Base-by-base conservation (phyloP, 139 green algal genomes). In the Yamagishiella unicocca region DNA sequence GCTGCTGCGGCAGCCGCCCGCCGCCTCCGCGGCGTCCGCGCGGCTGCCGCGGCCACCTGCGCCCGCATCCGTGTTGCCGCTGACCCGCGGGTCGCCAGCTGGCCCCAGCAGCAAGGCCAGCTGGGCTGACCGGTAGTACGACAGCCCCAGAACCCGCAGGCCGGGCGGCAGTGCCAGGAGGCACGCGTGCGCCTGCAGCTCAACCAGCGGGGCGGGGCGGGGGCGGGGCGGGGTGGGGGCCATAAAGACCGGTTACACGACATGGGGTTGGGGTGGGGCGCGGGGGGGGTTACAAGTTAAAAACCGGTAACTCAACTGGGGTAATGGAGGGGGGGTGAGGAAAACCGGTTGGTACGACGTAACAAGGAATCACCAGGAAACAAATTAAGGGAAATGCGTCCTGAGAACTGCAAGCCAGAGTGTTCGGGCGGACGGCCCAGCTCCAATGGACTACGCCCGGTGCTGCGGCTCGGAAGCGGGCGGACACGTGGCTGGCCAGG, bases 101-200 rank as follows among this genome's bases (percentile, higher is more conserved):
- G 82, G 55, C 37, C 33, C 72, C 27, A 83, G 55, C 71, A 88
- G 54, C 58, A 88, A 55, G 29, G 72, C 70, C 71, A 88, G 71
- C n/a, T 82, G 72, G 0, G 35, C 61, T 0, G 62, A 53, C 14
- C 71, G 71, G 75, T 89, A 89, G 62, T 33, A 70, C 5, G 76
- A 62, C 35, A 85, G 1, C 31, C 71, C 64, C 29, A 82, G 45
- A 17, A 82, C 46, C 45, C 24, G 38, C n/a, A 53, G 27, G 1
- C 76, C 45, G 0, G 19, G 35, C 1, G 76, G 85, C 38, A 89
- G 25, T 12, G 40, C 10, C 75, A 89, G 38, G 29, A 89, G 75
- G 45, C 70, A 83, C 2, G 62, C 75, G 10, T 54, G 42, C 42
- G 50, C 83, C 62, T 67, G 45, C 35, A 54, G 38, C 12, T 58